phyloP scores from a whole-genome alignment of 2,329 filamentous ascomycete species.

The Diplodia mutila region DNA sequence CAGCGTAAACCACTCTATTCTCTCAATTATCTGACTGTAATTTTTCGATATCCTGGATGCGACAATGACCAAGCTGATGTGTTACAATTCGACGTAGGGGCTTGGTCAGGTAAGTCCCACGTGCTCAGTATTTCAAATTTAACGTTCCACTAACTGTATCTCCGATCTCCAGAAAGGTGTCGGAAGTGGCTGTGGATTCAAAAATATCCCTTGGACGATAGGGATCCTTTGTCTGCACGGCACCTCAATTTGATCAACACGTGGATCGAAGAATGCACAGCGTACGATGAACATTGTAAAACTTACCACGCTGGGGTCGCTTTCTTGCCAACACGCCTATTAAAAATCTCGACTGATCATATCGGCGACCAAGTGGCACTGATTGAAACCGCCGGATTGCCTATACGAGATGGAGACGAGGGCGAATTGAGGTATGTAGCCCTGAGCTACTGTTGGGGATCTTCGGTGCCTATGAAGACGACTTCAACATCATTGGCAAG shows the following conservation, averaged over 20 bases:
- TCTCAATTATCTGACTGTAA: background rate
- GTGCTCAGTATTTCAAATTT: too few species aligned
- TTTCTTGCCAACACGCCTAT: background rate
- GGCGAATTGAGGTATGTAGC: background rate
- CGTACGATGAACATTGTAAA: background rate
- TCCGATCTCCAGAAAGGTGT: background rate
- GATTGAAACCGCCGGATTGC: background rate
- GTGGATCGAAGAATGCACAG: background rate
- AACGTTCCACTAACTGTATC: background rate
- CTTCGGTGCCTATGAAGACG: background rate
- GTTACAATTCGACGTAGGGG: background rate
- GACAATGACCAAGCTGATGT: background rate
- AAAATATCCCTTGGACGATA: background rate
- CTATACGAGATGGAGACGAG: background rate
- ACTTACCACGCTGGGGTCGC: background rate
- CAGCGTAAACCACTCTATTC: background rate
- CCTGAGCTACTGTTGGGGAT: constrained; percentile 10
- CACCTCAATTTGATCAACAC: background rate
- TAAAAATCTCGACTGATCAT: background rate
- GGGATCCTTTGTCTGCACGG: background rate
- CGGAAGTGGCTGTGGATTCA: background rate
- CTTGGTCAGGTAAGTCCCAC: background rate
- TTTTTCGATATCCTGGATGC: background rate
- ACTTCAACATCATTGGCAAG: background rate
- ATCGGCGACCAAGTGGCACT: background rate